These are phyloP conservation scores for Pseudogymnoascus sp. DNA, from an alignment of 2,329 filamentous ascomycete genomes.

Conservation along the genomic window DNA sequence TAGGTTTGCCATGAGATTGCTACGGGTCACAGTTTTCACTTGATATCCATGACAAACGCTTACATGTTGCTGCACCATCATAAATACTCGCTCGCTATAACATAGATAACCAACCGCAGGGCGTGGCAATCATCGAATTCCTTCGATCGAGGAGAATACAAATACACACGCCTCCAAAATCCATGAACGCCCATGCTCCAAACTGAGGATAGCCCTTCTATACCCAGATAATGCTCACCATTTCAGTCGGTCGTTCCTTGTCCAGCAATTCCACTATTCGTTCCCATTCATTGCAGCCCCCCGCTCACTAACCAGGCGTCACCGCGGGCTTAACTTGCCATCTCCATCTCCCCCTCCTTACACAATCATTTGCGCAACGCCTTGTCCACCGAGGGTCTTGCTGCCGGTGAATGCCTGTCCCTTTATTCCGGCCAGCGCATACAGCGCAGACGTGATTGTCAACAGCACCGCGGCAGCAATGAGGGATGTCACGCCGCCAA, in stretches of 20 bases:
- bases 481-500: constrained; percentile 57
- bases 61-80: neutral
- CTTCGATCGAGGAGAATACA: constrained; percentile 8
- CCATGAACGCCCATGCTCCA: constrained; percentile 2
- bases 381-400: constrained; percentile 91
- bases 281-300: neutral
- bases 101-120: constrained; percentile 10
- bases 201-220: constrained; percentile 4
- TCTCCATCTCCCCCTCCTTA: constrained; percentile 29
- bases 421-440: constrained; percentile 69
- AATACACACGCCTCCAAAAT: constrained; percentile 7
- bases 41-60: neutral
- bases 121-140: neutral
- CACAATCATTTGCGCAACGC: constrained; percentile 97
- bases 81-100: neutral
- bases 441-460: constrained; percentile 69
- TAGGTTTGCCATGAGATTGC: neutral
- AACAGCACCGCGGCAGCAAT: constrained; percentile 82
- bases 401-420: constrained; percentile 82
- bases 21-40: neutral
- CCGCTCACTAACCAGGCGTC: constrained; percentile 1
- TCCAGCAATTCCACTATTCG: constrained; percentile 6
- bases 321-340: neutral
- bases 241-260: neutral
- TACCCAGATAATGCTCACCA: constrained; percentile 4